Percentiles rank a stretch among this genome's conserved stretches.
phyloP scores from a whole-genome alignment of 768 basidiomycete genomes.

The Leccinum variicolor region DNA sequence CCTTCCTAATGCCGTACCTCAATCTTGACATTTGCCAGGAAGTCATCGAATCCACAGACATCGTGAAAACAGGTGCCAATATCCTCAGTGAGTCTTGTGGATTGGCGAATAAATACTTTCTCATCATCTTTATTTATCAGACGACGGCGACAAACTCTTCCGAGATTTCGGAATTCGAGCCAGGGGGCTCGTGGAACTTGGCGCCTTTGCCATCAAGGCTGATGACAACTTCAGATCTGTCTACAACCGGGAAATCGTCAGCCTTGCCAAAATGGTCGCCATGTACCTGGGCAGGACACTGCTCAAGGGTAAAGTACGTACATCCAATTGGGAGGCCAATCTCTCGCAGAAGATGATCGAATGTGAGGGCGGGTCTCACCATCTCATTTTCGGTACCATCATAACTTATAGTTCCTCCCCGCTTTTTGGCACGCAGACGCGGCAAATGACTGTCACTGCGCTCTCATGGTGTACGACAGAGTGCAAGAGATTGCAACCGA shows the following conservation, averaged over 20 bases:
- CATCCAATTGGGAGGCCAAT: conserved; percentile 42
- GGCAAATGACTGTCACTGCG: conserved; percentile 50
- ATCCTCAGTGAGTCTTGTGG: conserved; percentile 39
- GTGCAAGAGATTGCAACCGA: conserved; percentile 33
- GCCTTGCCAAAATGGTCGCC: conserved; percentile 41
- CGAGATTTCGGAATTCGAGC: conserved; percentile 44
- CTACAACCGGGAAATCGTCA: conserved; percentile 39
- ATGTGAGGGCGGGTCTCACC: conserved; percentile 25
- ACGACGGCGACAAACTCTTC: conserved; percentile 48
- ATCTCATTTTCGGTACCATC: neutral
- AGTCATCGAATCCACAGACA: conserved; percentile 39
- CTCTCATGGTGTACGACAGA: conserved; percentile 40
- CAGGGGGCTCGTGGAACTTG: conserved; percentile 44
- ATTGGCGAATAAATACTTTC: neutral
- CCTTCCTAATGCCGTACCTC: neutral
- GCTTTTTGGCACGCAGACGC: conserved; percentile 35
- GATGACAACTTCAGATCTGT: conserved; percentile 34
- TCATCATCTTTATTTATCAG: conserved; percentile 20
- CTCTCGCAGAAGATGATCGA: conserved; percentile 37
- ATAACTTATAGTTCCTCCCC: neutral
- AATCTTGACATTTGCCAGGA: conserved; percentile 29
- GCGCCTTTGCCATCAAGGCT: conserved; percentile 37
- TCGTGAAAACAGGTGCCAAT: conserved; percentile 47
- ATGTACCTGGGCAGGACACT: conserved; percentile 39
- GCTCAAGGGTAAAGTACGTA: conserved; percentile 44